phyloP scores from a whole-genome alignment of 78 protist species.

The Dictyostelium brefeldianum region DNA sequence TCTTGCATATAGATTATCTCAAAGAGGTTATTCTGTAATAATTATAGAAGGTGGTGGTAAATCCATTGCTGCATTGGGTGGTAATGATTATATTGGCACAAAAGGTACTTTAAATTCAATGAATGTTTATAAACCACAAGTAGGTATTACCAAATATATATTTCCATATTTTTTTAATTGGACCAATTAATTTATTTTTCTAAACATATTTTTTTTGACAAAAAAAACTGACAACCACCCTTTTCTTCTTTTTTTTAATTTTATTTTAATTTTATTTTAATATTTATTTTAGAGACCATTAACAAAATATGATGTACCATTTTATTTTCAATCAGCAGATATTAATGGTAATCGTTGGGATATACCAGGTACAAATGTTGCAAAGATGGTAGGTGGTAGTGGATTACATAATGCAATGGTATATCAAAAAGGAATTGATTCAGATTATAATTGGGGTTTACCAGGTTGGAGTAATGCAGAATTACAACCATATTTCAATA shows the following conservation, averaged over 20 bases:
- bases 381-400: slow-evolving; percentile 64
- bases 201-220: not conserved
- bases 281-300: slow-evolving; percentile 23
- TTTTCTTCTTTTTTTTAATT: too few relatives aligned
- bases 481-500: slow-evolving; percentile 30
- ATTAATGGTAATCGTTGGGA: slow-evolving; percentile 55
- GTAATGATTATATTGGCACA: slow-evolving; percentile 52
- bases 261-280: too few relatives aligned
- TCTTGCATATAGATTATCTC: slow-evolving; percentile 40
- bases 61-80: slow-evolving; percentile 25
- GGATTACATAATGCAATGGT: slow-evolving; percentile 77
- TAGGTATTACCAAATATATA: not conserved
- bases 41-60: slow-evolving; percentile 61
- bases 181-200: not conserved
- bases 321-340: slow-evolving; percentile 23
- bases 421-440: slow-evolving; percentile 20
- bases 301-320: slow-evolving; percentile 73
- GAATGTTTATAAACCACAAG: slow-evolving; percentile 36
- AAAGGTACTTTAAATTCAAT: slow-evolving; percentile 28
- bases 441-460: slow-evolving; percentile 56
- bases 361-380: slow-evolving; percentile 43
- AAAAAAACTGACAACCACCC: too few relatives aligned
- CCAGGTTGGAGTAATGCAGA: slow-evolving; percentile 36
- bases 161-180: not conserved
- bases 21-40: slow-evolving; percentile 32